Base-by-base conservation (phyloP, 805 yeast genomes). In the Barnettozyma siamensis region DNA sequence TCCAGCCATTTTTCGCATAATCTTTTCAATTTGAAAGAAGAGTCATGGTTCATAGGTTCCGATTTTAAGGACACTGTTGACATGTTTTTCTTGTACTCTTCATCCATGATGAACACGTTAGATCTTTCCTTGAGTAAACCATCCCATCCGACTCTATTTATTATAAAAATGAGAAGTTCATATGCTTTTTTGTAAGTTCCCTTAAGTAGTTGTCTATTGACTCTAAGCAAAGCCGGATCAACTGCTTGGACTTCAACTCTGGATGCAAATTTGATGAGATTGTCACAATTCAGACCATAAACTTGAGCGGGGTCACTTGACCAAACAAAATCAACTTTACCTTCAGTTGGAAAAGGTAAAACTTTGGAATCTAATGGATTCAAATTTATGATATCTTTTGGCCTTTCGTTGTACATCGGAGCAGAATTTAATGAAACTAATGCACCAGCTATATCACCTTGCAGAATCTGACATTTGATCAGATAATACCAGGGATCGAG, bases 1-100 rank as follows among this genome's bases (percentile, higher is more conserved):
- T 86, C 95, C 24, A 87, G 66, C 89, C 95, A 84, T 41, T 78
- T 67, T 55, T 83, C 91, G 58, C 94, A 84, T 28, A 78, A 63
- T 29, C 84, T 67, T 48, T 80, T 80, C 41, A 33, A 53, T 53
- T 37, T 59, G 38, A 43, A 37, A 16, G 40, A 40, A 17, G 42
- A 17, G 13, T 37, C 21, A 13, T 35, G 40, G 3, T 28, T 6
- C 7, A 33, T 12, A 12, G 33, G 17, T 17, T 49, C 30, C 13
- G 51, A 41, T 17, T 47, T 48, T 11, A 51, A 40, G 1, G 54
- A 40, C n/a, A 42, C 42, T 5, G 57, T 45, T 31, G 59, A 56
- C 6, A 57, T 43, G 29, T 54, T 59, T 46, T 72, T 70, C 15
- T 41, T 41, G 50, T 78, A 78, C 55, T 84, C 91, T 31, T 74